phyloP scores from a whole-genome alignment of 108 stramenopile genomes.

The Nannochloropsis salina region DNA sequence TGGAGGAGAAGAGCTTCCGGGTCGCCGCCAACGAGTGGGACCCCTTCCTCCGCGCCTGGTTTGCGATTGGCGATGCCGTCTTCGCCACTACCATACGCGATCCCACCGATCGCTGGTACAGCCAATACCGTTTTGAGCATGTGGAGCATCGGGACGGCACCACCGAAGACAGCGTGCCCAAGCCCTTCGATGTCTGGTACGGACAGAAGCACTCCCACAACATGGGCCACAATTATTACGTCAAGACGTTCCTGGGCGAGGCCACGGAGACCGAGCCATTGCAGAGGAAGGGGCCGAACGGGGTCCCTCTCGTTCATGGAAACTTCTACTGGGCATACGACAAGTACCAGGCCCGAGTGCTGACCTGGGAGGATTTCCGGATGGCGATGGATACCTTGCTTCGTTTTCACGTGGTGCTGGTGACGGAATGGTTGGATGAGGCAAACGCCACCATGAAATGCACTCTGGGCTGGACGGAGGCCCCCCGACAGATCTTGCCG shows the following conservation, averaged over 20 bases:
- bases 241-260: conserved; percentile 45
- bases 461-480: conserved; percentile 39
- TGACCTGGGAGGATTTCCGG: conserved; percentile 36
- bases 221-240: conserved; percentile 52
- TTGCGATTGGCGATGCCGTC: conserved; percentile 43
- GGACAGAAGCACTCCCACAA: background rate
- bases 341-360: background rate
- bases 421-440: conserved; percentile 45
- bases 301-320: background rate
- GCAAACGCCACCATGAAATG: conserved; percentile 33
- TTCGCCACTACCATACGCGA: conserved; percentile 44
- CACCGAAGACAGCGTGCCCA: background rate
- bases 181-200: conserved; percentile 46
- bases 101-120: conserved; percentile 50
- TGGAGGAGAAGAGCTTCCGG: conserved; percentile 32
- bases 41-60: conserved; percentile 25
- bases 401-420: conserved; percentile 43
- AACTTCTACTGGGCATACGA: background rate
- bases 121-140: conserved; percentile 53
- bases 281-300: background rate
- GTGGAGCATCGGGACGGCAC: conserved; percentile 51
- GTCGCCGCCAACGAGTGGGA: conserved; percentile 56
- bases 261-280: conserved; percentile 20
- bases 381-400: conserved; percentile 30
- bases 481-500: conserved; percentile 40